Percentiles rank a stretch among this genome's conserved stretches.
Conservation (phyloP, 768 basidiomycete genomes). For the Phaffia tasmanica region DNA sequence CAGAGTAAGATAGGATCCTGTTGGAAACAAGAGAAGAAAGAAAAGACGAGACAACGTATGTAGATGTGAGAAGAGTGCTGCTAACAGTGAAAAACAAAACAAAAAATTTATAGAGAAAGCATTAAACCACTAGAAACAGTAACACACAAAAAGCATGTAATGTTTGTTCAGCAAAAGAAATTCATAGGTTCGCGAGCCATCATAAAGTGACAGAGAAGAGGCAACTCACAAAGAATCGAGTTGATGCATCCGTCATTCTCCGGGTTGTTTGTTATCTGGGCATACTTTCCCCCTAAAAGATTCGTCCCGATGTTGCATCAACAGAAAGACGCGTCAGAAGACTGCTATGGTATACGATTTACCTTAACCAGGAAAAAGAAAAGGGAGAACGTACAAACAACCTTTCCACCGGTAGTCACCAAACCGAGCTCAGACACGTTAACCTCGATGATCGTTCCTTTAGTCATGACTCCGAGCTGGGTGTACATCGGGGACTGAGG, state of each 20-base stretch:
- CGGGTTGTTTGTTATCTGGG: constrained; percentile 85
- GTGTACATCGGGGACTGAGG: constrained; percentile 70
- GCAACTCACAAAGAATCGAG: constrained; percentile 58
- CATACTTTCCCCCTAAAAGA: constrained; percentile 44
- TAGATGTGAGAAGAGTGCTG: neutral
- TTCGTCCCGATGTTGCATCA: neutral
- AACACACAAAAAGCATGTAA: neutral
- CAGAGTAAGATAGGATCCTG: no score
- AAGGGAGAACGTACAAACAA: constrained; percentile 30
- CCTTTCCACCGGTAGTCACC: constrained; percentile 92
- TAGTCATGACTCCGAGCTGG: constrained; percentile 90
- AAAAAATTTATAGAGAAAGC: neutral
- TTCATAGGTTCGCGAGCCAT: neutral
- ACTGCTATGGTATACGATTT: neutral
- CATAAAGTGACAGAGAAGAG: neutral
- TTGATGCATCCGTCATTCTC: constrained; percentile 97
- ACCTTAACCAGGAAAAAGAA: no score
- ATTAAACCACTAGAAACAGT: neutral
- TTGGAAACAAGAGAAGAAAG: neutral
- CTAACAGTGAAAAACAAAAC: neutral
- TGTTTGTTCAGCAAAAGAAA: neutral
- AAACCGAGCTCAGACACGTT: constrained; percentile 97
- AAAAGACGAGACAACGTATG: neutral
- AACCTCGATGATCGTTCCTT: constrained; percentile 95
- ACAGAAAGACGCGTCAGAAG: neutral